Evolutionary conservation across 2,329 filamentous ascomycete species (phyloP).

Genomic region (Monilinia fructigena): DNA sequence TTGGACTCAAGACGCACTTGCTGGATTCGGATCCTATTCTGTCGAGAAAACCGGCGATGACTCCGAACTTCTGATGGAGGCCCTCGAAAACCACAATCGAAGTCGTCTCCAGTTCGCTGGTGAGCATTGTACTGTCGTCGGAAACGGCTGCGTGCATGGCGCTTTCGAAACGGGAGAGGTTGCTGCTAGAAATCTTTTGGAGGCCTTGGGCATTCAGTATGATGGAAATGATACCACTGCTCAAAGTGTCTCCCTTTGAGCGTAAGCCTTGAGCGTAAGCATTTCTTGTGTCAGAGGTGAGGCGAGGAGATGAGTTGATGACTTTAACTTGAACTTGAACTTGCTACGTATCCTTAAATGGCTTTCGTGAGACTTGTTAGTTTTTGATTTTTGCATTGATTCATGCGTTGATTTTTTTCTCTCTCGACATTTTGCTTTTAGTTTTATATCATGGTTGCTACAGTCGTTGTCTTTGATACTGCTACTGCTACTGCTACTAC

Average conservation of each 20-base stretch:
- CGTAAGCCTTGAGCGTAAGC: not conserved
- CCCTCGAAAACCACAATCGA: conserved; percentile 42
- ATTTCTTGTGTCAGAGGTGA: conserved; percentile 18
- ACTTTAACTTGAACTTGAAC: conserved; percentile 23
- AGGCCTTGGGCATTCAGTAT: conserved; percentile 41
- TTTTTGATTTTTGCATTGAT: conserved; percentile 5
- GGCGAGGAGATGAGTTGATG: conserved; percentile 16
- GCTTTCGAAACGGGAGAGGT: conserved; percentile 47
- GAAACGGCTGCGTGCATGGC: conserved; percentile 47
- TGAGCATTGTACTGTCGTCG: conserved; percentile 44
- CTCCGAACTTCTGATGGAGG: conserved; percentile 41
- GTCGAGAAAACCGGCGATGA: conserved; percentile 48
- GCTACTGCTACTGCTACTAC: not conserved
- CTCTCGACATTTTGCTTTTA: not conserved
- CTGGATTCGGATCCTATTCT: conserved; percentile 46
- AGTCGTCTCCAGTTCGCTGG: conserved; percentile 46
- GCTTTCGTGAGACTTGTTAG: conserved; percentile 23
- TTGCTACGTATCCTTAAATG: conserved; percentile 20
- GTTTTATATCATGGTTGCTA: not conserved
- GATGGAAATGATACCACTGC: conserved; percentile 39
- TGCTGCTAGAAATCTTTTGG: conserved; percentile 44
- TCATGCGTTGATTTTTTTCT: not conserved
- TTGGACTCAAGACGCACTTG: conserved; percentile 46
- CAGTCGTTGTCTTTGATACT: not conserved
- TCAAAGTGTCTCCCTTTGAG: conserved; percentile 29